Percentiles rank a stretch among this genome's conserved stretches.
phyloP scores from a whole-genome alignment of 2,329 filamentous ascomycete species.

The Colletotrichum echinochloae region DNA sequence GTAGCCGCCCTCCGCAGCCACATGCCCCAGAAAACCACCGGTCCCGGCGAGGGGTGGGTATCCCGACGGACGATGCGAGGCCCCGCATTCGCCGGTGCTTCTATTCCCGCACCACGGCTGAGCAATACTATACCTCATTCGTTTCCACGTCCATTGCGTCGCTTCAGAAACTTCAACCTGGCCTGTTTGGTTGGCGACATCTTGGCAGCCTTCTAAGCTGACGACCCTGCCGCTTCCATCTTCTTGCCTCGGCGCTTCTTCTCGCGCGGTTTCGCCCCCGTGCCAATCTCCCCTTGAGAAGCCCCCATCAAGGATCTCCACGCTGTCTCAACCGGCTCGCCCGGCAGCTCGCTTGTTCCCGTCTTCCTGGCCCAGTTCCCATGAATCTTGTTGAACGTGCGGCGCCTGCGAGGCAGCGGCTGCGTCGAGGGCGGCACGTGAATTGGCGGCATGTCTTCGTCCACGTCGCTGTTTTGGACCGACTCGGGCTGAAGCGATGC shows the following conservation, averaged over 20 bases:
- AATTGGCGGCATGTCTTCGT: constrained; percentile 36
- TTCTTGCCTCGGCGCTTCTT: constrained; percentile 9
- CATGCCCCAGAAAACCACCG: neutral
- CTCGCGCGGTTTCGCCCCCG: neutral
- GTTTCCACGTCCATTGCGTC: neutral
- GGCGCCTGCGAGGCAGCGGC: neutral
- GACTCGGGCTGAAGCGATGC: constrained; percentile 26
- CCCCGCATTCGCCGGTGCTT: neutral
- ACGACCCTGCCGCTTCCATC: constrained; percentile 6
- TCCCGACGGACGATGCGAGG: neutral
- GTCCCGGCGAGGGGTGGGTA: too few relatives aligned
- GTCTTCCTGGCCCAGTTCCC: constrained; percentile 33
- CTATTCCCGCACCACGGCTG: neutral
- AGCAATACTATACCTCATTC: neutral
- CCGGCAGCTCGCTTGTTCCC: constrained; percentile 15
- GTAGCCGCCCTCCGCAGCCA: neutral
- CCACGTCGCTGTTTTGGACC: constrained; percentile 33
- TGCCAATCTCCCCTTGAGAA: neutral
- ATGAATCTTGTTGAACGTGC: neutral
- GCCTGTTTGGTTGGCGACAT: neutral
- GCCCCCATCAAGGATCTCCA: constrained; percentile 1
- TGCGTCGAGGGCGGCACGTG: constrained; percentile 28
- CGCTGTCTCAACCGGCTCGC: constrained; percentile 1
- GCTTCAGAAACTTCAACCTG: neutral
- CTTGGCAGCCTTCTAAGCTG: constrained; percentile 21